Percentiles rank a stretch among this genome's conserved stretches.
These are phyloP conservation scores for Arctium minus DNA, from an alignment of 129 eudicot species.

Conservation along the genomic window DNA sequence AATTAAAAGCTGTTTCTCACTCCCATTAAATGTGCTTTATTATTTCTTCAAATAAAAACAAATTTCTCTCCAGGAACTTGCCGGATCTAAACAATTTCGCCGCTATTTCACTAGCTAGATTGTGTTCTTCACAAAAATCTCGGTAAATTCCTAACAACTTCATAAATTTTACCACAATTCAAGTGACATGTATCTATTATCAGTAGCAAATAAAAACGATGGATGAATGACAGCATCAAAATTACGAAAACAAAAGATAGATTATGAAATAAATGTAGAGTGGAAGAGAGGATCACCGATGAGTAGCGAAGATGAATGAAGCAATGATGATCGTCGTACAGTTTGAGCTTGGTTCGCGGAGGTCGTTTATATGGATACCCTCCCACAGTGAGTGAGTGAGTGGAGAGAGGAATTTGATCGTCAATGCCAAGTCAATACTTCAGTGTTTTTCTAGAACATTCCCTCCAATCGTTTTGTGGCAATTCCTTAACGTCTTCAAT, in stretches of 20 bases:
- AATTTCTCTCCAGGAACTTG: background rate
- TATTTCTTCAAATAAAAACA: background rate
- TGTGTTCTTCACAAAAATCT: background rate
- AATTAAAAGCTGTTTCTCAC: too few relatives aligned
- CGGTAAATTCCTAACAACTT: background rate
- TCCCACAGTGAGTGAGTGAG: background rate
- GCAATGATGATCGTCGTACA: background rate
- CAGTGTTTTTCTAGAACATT: background rate
- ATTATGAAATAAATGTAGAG: background rate
- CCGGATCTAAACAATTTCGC: background rate
- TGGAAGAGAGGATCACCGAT: slow-evolving; percentile 9
- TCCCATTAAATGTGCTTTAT: background rate
- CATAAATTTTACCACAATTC: background rate
- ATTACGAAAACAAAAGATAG: background rate
- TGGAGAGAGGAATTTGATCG: background rate
- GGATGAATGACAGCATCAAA: background rate
- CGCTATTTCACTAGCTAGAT: background rate
- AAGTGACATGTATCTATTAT: background rate
- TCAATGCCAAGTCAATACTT: slow-evolving; percentile 25
- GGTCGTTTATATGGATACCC: background rate
- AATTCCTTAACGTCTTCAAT: background rate
- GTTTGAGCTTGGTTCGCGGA: background rate
- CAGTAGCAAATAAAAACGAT: background rate
- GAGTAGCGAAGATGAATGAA: background rate
- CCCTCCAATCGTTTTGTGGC: background rate